Evolutionary conservation across 257 asterid genomes (phyloP), one percentile per base, ranked within the genome.

Genomic region (Osmanthus fragrans): DNA sequence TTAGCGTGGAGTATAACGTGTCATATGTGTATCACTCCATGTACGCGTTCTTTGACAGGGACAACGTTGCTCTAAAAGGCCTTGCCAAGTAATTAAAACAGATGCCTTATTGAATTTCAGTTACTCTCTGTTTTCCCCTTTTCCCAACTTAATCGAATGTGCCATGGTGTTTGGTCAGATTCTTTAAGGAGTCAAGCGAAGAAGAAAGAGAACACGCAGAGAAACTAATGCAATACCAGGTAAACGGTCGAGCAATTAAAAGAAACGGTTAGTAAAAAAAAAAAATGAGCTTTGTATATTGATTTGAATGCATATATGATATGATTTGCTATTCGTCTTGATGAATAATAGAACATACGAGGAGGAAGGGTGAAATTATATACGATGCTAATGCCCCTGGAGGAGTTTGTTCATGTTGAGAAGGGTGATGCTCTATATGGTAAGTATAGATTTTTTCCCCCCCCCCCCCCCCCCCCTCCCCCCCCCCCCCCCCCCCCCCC

Each of bases 161-260:
- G 16, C 30, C 32, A 6, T 84, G 79, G 30, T 77, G 30, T 73
- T 30, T 71, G 77, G 83, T 66, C 79, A 95, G 99, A 82, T 95
- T 90, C 73, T 93, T 95, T 42, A 90, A 90, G 86, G 98, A 89
- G 81, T 82, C 96, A 3, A 93, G 98, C 81, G 81, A 80, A 49
- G 97, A 93, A 86, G 98, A 93, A 86, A 87, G 92, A 82, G 98
- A 89, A 5, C 98, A 90, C 77, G 99, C 97, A 47, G 94, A 93
- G 88, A 95, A 88, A 82, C 81, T 95, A 18, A 90, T 91, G 92
- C 80, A 92, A 42, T 93, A 93, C 85, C 99, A 92, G 98, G 99
- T 92, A 73, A 36, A 6, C 33, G 4, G 18, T 13, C 25, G 34
- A 49, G 10, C 49, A 18, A 47, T 21, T 1, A 56, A 11, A 68